Conservation (phyloP, 2,329 filamentous ascomycete species). For the Lojkania enalia region DNA sequence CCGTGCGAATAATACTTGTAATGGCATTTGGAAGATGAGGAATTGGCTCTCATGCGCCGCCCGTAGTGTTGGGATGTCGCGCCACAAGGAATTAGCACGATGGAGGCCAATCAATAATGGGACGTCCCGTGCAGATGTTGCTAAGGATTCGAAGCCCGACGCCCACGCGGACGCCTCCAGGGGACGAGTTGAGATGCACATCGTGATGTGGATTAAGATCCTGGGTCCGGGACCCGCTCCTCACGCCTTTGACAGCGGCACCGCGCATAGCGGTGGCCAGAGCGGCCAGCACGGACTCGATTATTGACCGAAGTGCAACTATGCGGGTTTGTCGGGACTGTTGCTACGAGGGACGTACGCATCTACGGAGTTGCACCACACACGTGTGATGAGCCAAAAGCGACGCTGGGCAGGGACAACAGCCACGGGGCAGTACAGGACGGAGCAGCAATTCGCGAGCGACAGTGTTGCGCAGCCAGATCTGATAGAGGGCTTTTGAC, state of each 20-base stretch:
- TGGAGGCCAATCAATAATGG: too few relatives aligned
- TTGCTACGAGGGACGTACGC: neutral
- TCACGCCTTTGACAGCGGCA: constrained; percentile 26
- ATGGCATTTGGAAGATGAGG: constrained; percentile 1
- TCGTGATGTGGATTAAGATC: constrained; percentile 23
- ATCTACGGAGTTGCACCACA: constrained; percentile 5
- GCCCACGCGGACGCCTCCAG: neutral
- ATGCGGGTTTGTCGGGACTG: neutral
- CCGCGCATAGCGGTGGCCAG: constrained; percentile 7
- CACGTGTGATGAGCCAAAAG: constrained; percentile 5
- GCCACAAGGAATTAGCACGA: too few relatives aligned
- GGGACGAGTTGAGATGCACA: too few relatives aligned
- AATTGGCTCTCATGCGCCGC: neutral
- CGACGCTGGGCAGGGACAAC: neutral
- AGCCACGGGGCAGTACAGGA: neutral
- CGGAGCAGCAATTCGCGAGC: neutral
- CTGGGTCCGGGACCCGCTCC: constrained; percentile 17
- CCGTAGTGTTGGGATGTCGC: too few relatives aligned
- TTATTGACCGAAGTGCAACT: neutral
- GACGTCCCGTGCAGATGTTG: too few relatives aligned
- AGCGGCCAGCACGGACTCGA: constrained; percentile 9
- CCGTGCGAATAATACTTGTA: constrained; percentile 2
- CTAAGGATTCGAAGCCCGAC: neutral
- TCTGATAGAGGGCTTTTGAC: constrained; percentile 14
- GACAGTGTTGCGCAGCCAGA: constrained; percentile 4